Base-by-base conservation (phyloP, 768 basidiomycete species). In the Tylopilus sp. region DNA sequence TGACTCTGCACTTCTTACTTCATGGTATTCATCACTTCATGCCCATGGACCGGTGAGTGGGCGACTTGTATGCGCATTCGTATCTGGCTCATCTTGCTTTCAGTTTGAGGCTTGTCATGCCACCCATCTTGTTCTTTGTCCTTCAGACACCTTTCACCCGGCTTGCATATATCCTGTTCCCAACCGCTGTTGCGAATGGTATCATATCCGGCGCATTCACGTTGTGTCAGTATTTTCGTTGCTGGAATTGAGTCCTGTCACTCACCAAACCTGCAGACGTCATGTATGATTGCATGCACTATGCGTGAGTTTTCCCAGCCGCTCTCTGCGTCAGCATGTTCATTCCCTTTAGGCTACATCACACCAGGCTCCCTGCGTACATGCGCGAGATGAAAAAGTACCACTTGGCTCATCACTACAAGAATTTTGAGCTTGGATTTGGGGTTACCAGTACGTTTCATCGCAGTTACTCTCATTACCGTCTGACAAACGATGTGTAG, bases 21-120 rank as follows among this genome's bases (percentile, higher is more conserved):
- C 97, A 98, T 65, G 97, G 97, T 16, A 84, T 99, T 31, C 97
- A 99, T 67, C 97, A 99, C 71, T 99, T 95, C 65, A 76, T 99
- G 58, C 97, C 94, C 16, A 97, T 98, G 94, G 94, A 97, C 66
- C 77, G 84, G 88, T 91, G 64, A 56, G 81, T 71, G n/a, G n/a
- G n/a, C 10, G 7, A 36, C 17, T 44, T n/a, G 47, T 37, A 8
- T 17, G 48, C 37, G 6, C 16, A 46, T 24, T 4, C 50, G 12
- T 45, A n/a, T n/a, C 17, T 36, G 44, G 8, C 42, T 67, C 41
- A 57, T 44, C 2, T 24, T 43, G 34, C 16, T 29, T 54, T 31
- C 36, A 89, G 92, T 52, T 73, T 98, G 63, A 83, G 97, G 58
- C 84, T 99, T 31, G 97, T 98, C 63, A 99, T 99, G 97, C 97